Evolutionary conservation across 495 filamentous ascomycete genomes (phyloP), one percentile per base, ranked within the genome.

Genomic region (Beverwykella pulmonaria): DNA sequence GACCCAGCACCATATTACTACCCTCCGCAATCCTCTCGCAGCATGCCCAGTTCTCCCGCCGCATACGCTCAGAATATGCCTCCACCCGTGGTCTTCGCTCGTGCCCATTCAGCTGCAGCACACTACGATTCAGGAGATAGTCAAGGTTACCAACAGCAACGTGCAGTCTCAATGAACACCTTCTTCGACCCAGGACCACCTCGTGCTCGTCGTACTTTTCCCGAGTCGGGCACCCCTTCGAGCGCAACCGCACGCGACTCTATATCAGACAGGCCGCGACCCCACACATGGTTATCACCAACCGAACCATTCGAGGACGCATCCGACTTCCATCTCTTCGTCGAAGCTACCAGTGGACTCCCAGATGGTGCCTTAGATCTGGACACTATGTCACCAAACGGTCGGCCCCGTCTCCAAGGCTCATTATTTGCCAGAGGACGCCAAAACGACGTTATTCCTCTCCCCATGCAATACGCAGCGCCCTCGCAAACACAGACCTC

Each of bases 281-380:
- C 63, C 2, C 61, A 67, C 30, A 70, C 68, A 7, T 70, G 68
- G 68, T 25, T 70, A 25, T 68, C 65, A n/a, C 61, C 67, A 4
- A 69, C 53, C 19, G 65, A 68, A 30, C 61, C 69, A 10, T 60
- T 71, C 52, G 46, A 57, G 17, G 71, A 77, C 55, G 69, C 72
- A 17, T 62, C 68, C 17, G 67, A 77, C 30, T 75, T 73, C 55
- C 62, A 68, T 12, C 71, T 77, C 8, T 77, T 77, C 49, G 75
- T 65, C 14, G 73, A 73, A 59, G 75, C 75, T 8, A 77, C 75
- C 2, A 63, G 66, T 26, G 74, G 75, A 0, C 67, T 77, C 22
- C 47, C 67, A n/a, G 63, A 46, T 32, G 63, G 57, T 14, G 27
- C 27, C 8, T 15, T 48, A 19, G 27, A 25, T 17, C 53, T 71